Evolutionary conservation across 306 rosid species (phyloP).

Genomic region (Prunus mira): DNA sequence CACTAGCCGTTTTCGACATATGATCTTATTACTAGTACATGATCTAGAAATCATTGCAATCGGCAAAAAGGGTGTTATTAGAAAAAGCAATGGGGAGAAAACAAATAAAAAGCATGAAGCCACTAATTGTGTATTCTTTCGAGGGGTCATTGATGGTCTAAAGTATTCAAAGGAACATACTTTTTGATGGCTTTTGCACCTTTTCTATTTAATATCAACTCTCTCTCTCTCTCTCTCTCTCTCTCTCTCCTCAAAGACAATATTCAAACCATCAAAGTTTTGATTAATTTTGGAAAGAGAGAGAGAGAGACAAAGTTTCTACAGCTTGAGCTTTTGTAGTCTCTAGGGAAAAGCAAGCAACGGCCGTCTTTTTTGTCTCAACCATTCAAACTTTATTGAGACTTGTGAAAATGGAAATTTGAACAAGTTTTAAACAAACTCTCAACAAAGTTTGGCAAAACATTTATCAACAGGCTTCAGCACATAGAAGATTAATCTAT

Average conservation of each 20-base stretch:
- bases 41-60: slow-evolving; percentile 52
- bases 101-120: slow-evolving; percentile 36
- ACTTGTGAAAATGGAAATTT: too few relatives aligned
- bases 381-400: too few relatives aligned
- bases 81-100: slow-evolving; percentile 21
- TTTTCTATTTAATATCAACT: slow-evolving; percentile 38
- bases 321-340: slow-evolving; percentile 73
- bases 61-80: slow-evolving; percentile 29
- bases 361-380: slow-evolving; percentile 13
- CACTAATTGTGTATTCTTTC: slow-evolving; percentile 62
- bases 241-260: slow-evolving; percentile 15
- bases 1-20: slow-evolving; percentile 31
- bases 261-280: slow-evolving; percentile 11
- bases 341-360: slow-evolving; percentile 50
- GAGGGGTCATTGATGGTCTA: slow-evolving; percentile 52
- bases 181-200: slow-evolving; percentile 44
- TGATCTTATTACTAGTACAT: slow-evolving; percentile 33
- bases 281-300: too few relatives aligned
- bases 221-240: slow-evolving; percentile 7
- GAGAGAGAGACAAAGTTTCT: slow-evolving; percentile 75
- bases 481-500: too few relatives aligned
- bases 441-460: too few relatives aligned
- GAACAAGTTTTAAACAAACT: too few relatives aligned
- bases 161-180: slow-evolving; percentile 50
- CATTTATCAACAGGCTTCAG: too few relatives aligned